These are phyloP conservation scores for Pythium vanterpoolii DNA, from an alignment of 352 stramenopile genomes.

Conservation along the genomic window DNA sequence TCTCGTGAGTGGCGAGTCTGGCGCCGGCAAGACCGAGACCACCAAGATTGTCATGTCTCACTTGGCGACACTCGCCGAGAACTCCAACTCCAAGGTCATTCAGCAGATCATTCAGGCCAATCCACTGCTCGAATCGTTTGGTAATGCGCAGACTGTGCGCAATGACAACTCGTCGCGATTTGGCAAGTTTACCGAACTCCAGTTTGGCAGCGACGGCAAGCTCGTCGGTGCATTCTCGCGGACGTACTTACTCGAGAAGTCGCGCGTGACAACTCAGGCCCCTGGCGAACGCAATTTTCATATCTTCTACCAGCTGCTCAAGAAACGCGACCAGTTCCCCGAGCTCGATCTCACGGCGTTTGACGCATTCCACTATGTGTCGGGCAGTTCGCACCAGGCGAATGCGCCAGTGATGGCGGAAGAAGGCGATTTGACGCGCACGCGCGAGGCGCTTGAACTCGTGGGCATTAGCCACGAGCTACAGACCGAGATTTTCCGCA, in stretches of 20 bases:
- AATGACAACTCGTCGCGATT: conserved; percentile 88
- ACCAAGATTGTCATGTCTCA: conserved; percentile 96
- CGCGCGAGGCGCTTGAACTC: conserved; percentile 81
- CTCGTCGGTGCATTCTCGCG: conserved; percentile 79
- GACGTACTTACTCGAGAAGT: conserved; percentile 93
- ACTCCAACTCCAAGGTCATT: conserved; percentile 88
- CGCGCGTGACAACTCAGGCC: conserved; percentile 83
- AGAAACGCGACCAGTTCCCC: conserved; percentile 49
- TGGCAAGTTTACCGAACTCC: conserved; percentile 85
- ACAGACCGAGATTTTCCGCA: conserved; percentile 86
- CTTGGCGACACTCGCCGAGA: conserved; percentile 81
- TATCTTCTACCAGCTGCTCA: conserved; percentile 92
- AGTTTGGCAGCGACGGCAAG: conserved; percentile 69
- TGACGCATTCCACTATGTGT: conserved; percentile 72
- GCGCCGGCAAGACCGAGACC: conserved; percentile 96
- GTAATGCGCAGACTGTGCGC: conserved; percentile 83
- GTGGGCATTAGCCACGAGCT: conserved; percentile 83
- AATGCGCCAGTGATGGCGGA: conserved; percentile 43
- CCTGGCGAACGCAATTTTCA: conserved; percentile 91
- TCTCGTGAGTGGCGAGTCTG: conserved; percentile 93
- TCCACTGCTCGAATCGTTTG: conserved; percentile 82
- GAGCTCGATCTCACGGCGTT: conserved; percentile 49
- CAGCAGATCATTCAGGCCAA: conserved; percentile 95
- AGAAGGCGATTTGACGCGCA: conserved; percentile 65
- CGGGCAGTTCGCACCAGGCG: conserved; percentile 19